Evolutionary conservation across 192 early-diverging fungal genomes (phyloP), one percentile per base, ranked within the genome.

Genomic region (Coemansia furcata): DNA sequence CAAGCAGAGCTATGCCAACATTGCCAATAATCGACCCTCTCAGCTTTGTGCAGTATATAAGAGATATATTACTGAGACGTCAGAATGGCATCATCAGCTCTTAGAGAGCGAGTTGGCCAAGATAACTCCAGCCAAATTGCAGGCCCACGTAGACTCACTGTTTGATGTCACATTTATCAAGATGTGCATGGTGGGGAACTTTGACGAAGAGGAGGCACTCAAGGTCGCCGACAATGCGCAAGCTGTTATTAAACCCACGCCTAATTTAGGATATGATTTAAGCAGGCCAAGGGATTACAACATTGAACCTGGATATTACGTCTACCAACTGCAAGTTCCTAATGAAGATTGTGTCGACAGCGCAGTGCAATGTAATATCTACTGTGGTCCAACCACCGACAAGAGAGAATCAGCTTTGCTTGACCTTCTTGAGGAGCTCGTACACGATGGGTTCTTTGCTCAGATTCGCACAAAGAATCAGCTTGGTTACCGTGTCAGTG

Each of bases 391-490:
- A 3, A 17, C 32, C 6, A 17, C 54, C 3, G 54, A 57, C 26
- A 57, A 30, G 6, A 57, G 29, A n/a, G 54, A 57, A 30, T 2
- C 29, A 2, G 26, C n/a, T 30, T 12, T 85, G 1, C 66, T 90
- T 6, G 69, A 75, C 40, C 73, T 97, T 29, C 71, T 98, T 55
- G 84, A 81, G 1, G 90, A 92, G 43, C 90, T 95, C 62, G 74
- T 87, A 12, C 73, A 88, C 32, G 91, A 95, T 62, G 90, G 92
- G 11, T 88, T 86, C 58, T 99, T 97, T 79, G 88, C 95, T 73
- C 88, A 93, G 61, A 72, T 99, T 42, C 86, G 95, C 33, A 98
- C 95, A 15, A 94, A 96, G 66, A 88, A 92, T 65, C 88, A 92
- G 69, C 82, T 93, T 17, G 92, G 92, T 0, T 91, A 92, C 65